Conservation (phyloP, 139 green algal genomes). For the Chlorella sp. region DNA sequence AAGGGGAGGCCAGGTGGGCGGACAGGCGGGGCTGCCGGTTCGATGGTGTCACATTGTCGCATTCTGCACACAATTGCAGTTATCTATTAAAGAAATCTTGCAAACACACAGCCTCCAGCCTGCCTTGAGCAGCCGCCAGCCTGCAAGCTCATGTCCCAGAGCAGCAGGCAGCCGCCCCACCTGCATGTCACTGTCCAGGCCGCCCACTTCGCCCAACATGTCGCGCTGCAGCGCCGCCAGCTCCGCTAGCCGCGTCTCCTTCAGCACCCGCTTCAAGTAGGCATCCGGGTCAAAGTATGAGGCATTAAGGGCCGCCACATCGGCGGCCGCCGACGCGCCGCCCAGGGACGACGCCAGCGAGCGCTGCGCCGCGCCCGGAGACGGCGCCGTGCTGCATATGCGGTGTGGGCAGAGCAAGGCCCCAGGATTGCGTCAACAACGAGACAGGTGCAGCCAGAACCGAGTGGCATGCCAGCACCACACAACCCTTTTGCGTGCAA, state of each 20-base stretch:
- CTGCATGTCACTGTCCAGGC: constrained; percentile 93
- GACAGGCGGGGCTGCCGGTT: too few relatives aligned
- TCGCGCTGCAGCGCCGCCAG: constrained; percentile 69
- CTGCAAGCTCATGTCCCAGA: too few relatives aligned
- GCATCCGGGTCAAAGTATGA: constrained; percentile 39
- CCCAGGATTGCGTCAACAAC: not conserved
- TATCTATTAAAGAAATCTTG: too few relatives aligned
- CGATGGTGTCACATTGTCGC: too few relatives aligned
- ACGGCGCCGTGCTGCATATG: not conserved
- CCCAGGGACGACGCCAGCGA: not conserved
- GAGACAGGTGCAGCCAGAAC: not conserved
- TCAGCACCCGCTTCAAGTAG: constrained; percentile 33
- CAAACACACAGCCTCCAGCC: too few relatives aligned
- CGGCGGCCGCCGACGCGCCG: not conserved
- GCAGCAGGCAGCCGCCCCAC: constrained; percentile 6
- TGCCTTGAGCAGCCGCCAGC: too few relatives aligned
- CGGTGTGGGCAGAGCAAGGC: not conserved
- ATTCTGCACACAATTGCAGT: too few relatives aligned
- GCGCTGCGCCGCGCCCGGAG: not conserved
- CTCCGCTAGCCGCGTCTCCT: constrained; percentile 37
- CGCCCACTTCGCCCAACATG: constrained; percentile 88
- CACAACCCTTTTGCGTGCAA: not conserved
- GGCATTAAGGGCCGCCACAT: constrained; percentile 20
- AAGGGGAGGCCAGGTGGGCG: too few relatives aligned
- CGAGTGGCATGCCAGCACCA: not conserved